Evolutionary conservation across 768 basidiomycete genomes (phyloP).

Genomic region (Auriscalpium microsporum): DNA sequence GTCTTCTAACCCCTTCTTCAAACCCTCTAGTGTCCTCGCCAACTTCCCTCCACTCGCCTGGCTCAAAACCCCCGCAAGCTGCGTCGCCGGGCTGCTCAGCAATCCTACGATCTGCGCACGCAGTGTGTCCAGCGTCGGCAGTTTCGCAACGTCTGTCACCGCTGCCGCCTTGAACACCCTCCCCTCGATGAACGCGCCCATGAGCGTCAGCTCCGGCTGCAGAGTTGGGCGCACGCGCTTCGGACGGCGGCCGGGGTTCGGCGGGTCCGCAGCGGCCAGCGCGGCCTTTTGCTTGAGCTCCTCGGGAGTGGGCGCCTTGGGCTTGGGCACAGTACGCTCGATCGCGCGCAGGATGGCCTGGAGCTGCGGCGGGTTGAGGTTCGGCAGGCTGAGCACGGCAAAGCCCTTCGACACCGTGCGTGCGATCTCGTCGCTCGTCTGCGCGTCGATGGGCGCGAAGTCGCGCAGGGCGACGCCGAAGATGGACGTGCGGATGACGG

Average conservation of each 20-base stretch:
- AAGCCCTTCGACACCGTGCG: conserved; percentile 50
- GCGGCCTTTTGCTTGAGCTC: conserved; percentile 41
- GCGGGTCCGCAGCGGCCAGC: conserved; percentile 49
- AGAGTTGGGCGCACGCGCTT: conserved; percentile 48
- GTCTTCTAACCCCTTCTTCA: conserved; percentile 61
- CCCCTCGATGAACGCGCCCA: conserved; percentile 77
- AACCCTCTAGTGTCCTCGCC: conserved; percentile 66
- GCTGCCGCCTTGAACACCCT: conserved; percentile 52
- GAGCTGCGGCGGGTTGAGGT: conserved; percentile 67
- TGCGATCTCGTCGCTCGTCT: conserved; percentile 44
- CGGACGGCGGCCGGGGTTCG: conserved; percentile 60
- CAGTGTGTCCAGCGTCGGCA: conserved; percentile 73
- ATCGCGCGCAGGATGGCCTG: conserved; percentile 58
- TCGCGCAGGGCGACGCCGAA: conserved; percentile 73
- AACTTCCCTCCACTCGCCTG: conserved; percentile 62
- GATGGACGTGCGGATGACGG: conserved; percentile 67
- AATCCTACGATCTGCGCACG: conserved; percentile 80
- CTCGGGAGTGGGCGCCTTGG: conserved; percentile 42
- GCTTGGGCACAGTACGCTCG: conserved; percentile 56
- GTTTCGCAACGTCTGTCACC: conserved; percentile 54
- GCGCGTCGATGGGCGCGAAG: conserved; percentile 40
- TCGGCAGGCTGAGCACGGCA: conserved; percentile 55
- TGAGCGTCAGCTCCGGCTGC: conserved; percentile 59
- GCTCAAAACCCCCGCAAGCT: conserved; percentile 62
- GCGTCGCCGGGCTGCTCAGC: conserved; percentile 64